These are phyloP conservation scores for Ceratocystis colombiana DNA, from an alignment of 2,329 filamentous ascomycete genomes.

Conservation along the genomic window DNA sequence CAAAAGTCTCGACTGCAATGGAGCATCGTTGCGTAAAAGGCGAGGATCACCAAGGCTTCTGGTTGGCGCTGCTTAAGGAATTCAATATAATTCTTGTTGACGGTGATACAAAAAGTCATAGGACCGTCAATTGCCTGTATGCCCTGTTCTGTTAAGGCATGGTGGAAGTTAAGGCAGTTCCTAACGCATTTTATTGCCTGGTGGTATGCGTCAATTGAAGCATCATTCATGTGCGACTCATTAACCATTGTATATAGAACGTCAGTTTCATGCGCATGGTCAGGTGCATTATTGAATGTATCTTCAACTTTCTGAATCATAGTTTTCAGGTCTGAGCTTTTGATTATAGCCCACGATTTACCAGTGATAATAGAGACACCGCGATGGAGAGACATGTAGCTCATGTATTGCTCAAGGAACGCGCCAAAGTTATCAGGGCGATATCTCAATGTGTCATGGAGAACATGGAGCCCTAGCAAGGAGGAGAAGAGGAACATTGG, in stretches of 20 bases:
- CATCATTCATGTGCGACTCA: neutral
- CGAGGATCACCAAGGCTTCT: slow-evolving; percentile 36
- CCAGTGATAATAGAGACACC: neutral
- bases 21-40: slow-evolving; percentile 38
- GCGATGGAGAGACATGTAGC: neutral
- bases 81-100: slow-evolving; percentile 30
- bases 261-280: neutral
- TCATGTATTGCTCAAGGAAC: neutral
- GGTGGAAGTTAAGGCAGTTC: neutral
- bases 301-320: neutral
- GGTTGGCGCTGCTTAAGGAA: slow-evolving; percentile 33
- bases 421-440: neutral
- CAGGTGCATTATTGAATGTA: neutral
- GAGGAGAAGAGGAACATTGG: neutral
- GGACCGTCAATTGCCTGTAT: neutral
- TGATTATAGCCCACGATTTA: neutral
- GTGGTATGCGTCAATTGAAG: neutral
- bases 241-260: neutral
- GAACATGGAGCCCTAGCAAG: neutral
- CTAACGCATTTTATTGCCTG: neutral
- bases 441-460: neutral
- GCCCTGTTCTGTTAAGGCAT: neutral
- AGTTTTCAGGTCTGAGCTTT: neutral
- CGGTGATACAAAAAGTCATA: neutral
- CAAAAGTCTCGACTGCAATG: slow-evolving; percentile 33